Percentiles rank a stretch among this genome's conserved stretches.
Evolutionary conservation across 495 filamentous ascomycete genomes (phyloP).

Genomic region (Cladorrhinum samala): DNA sequence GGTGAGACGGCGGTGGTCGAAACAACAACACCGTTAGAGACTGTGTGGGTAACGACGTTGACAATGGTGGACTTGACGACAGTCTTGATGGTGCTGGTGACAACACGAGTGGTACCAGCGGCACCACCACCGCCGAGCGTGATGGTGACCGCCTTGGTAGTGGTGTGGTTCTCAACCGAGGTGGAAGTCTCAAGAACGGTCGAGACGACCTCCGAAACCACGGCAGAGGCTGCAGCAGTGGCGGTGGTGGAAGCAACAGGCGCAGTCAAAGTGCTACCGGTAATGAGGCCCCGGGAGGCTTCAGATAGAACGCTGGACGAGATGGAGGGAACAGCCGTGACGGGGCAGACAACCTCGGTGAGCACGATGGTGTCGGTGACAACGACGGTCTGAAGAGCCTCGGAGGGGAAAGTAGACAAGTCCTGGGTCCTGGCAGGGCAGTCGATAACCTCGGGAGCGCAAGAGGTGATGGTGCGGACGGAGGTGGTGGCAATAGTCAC

Average conservation of each 20-base stretch:
- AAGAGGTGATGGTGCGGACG: conserved; percentile 56
- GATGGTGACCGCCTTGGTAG: conserved; percentile 30
- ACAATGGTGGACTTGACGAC: conserved; percentile 23
- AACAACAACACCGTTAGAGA: conserved; percentile 6
- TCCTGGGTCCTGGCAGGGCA: conserved; percentile 49
- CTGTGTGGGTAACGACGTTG: conserved; percentile 18
- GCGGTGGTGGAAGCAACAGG: conserved; percentile 17
- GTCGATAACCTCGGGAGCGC: conserved; percentile 55
- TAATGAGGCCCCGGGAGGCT: conserved; percentile 31
- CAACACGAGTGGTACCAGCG: conserved; percentile 18
- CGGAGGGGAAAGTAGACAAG: conserved; percentile 21
- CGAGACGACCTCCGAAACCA: conserved; percentile 7
- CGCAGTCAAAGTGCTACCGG: conserved; percentile 17
- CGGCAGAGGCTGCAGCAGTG: conserved; percentile 6
- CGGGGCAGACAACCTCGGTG: conserved; percentile 42
- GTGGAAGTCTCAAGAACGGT: conserved; percentile 12
- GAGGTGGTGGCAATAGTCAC: conserved; percentile 50
- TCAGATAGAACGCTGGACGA: conserved; percentile 32
- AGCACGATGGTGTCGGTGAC: conserved; percentile 42
- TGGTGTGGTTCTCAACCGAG: conserved; percentile 16
- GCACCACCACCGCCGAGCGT: conserved; percentile 34
- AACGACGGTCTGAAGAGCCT: conserved; percentile 28
- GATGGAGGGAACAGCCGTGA: conserved; percentile 35
- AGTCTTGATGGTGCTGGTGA: conserved; percentile 35
- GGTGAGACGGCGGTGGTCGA: not conserved